Conservation (phyloP, 2,329 filamentous ascomycete genomes). For the Fusarium sp. region DNA sequence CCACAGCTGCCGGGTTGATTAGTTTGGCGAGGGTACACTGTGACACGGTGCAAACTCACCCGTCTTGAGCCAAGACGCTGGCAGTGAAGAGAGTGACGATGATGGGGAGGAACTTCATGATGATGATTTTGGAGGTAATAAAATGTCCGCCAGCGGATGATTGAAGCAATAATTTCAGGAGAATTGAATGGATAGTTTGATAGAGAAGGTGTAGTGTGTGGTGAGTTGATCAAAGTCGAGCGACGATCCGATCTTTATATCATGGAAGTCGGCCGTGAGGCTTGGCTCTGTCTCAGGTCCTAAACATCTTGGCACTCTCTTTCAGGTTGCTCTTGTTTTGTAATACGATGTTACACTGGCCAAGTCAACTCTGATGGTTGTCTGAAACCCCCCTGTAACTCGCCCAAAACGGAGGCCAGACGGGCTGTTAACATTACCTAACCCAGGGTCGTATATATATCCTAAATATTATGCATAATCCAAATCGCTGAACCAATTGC, state of each 20-base stretch:
- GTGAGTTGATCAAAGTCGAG: no score
- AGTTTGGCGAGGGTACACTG: no score
- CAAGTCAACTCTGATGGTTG: no score
- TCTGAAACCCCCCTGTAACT: no score
- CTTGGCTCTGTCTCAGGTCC: no score
- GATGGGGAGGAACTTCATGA: background rate
- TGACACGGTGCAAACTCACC: background rate
- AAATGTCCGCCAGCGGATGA: background rate
- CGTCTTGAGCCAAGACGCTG: background rate
- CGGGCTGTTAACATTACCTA: no score
- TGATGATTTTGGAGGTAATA: background rate
- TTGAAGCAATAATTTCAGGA: background rate
- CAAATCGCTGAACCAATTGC: conserved; percentile 12
- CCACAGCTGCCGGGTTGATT: background rate
- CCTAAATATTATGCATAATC: background rate
- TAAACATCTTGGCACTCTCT: no score
- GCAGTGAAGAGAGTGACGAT: background rate
- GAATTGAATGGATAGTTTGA: background rate
- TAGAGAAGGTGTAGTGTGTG: background rate
- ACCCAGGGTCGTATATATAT: background rate
- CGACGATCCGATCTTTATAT: no score
- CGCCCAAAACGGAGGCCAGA: no score
- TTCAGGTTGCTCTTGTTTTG: no score
- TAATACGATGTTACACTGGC: no score
- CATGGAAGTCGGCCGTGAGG: no score